Evolutionary conservation across 2,329 filamentous ascomycete genomes (phyloP).

Genomic region (Pseudopyricularia javanii): DNA sequence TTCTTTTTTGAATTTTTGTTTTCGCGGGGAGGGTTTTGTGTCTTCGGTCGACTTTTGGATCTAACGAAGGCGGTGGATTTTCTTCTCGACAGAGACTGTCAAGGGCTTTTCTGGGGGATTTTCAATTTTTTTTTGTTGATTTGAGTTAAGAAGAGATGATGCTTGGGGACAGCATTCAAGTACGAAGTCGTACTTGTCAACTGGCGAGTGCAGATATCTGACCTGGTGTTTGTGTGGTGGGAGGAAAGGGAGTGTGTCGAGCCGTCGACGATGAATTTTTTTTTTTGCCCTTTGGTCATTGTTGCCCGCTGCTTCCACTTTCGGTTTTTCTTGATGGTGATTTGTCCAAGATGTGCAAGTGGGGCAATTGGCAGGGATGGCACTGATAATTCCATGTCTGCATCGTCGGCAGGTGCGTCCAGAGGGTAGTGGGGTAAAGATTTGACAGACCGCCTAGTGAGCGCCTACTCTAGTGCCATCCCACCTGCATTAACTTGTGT

Average conservation of each 20-base stretch:
- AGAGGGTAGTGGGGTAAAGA: background rate
- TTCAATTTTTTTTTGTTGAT: constrained; percentile 50
- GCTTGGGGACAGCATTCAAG: constrained; percentile 48
- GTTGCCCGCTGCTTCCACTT: background rate
- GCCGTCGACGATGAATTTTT: background rate
- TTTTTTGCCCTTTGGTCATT: background rate
- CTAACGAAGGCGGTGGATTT: constrained; percentile 7
- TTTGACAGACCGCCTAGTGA: background rate
- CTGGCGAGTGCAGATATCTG: constrained; percentile 17
- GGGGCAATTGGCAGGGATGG: background rate
- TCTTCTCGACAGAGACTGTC: constrained; percentile 6
- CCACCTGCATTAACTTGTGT: too few species aligned
- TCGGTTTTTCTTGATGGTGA: background rate
- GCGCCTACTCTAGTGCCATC: background rate
- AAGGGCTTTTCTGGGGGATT: constrained; percentile 35
- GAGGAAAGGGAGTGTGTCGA: constrained; percentile 5
- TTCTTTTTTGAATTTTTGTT: constrained; percentile 3
- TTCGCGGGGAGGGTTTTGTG: constrained; percentile 5
- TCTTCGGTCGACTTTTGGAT: constrained; percentile 7
- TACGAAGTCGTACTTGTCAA: constrained; percentile 36
- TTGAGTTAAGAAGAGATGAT: constrained; percentile 31
- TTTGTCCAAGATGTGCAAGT: background rate
- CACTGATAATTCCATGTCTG: background rate
- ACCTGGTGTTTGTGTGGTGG: constrained; percentile 5
- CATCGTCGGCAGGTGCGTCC: background rate